Conservation (phyloP, 2,329 filamentous ascomycete species). For the Ceratocystis ficicola region DNA sequence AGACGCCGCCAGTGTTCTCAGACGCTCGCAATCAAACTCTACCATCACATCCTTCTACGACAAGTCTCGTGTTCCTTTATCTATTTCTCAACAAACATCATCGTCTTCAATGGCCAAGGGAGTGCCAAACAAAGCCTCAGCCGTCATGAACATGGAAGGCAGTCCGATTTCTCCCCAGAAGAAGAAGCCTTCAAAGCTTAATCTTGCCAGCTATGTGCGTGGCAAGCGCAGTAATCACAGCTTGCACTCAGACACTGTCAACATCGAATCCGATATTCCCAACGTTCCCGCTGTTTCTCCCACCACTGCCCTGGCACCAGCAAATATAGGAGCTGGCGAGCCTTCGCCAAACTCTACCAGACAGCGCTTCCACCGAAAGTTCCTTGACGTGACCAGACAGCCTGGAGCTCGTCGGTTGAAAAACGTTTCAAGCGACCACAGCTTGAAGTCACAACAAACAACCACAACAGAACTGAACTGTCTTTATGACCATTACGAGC, state of each 20-base stretch:
- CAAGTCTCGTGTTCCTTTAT: conserved; percentile 42
- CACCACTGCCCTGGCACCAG: conserved; percentile 32
- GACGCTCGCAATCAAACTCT: conserved; percentile 41
- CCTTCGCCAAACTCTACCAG: conserved; percentile 15
- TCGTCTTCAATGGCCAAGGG: conserved; percentile 47
- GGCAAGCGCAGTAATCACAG: conserved; percentile 27
- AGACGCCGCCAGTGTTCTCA: conserved; percentile 34
- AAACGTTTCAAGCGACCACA: conserved; percentile 15
- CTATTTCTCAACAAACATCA: conserved; percentile 48
- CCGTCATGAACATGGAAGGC: conserved; percentile 37
- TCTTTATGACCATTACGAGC: conserved; percentile 48
- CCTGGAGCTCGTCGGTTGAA: conserved; percentile 13
- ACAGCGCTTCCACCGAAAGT: conserved; percentile 20
- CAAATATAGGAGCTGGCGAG: conserved; percentile 20
- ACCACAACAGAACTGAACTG: conserved; percentile 35
- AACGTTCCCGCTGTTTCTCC: conserved; percentile 33
- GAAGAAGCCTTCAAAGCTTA: conserved; percentile 39
- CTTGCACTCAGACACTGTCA: conserved; percentile 28
- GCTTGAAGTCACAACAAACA: conserved; percentile 17
- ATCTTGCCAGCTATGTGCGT: conserved; percentile 31
- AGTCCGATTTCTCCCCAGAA: conserved; percentile 23
- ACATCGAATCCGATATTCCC: conserved; percentile 30
- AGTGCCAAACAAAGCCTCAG: conserved; percentile 37
- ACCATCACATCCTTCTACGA: conserved; percentile 48
- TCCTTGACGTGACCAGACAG: conserved; percentile 15